These are phyloP conservation scores for Lentithecium fluviatile DNA, from an alignment of 495 filamentous ascomycete species.

Conservation along the genomic window DNA sequence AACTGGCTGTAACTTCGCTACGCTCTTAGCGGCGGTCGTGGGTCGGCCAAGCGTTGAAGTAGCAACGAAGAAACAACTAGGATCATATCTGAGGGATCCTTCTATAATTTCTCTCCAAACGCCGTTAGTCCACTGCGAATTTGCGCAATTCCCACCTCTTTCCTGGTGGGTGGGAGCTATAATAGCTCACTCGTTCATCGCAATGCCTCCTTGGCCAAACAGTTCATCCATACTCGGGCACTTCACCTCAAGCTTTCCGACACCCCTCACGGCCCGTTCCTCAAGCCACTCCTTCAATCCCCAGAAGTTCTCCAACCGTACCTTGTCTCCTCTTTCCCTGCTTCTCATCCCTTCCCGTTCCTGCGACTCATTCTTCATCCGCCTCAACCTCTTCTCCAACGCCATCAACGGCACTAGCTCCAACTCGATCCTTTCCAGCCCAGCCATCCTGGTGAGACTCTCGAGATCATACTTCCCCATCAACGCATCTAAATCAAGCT, in stretches of 20 bases:
- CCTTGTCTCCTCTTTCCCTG: too few species aligned
- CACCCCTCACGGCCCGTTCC: background rate
- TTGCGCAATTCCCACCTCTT: too few species aligned
- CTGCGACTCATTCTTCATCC: constrained; percentile 3
- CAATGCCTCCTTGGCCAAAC: too few species aligned
- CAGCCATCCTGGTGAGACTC: background rate
- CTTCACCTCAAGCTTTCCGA: background rate
- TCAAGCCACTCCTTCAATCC: constrained; percentile 13
- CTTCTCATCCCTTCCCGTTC: background rate
- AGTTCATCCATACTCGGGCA: background rate
- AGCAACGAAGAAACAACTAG: too few species aligned
- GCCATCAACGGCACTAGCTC: constrained; percentile 8
- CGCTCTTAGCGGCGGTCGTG: too few species aligned
- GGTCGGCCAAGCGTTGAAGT: too few species aligned
- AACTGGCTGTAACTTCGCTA: too few species aligned
- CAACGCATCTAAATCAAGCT: constrained; percentile 5
- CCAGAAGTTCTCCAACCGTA: constrained; percentile 8
- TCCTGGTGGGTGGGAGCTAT: too few species aligned
- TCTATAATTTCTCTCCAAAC: too few species aligned
- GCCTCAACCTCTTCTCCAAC: constrained; percentile 9
- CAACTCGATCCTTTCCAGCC: constrained; percentile 1
- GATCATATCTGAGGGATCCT: too few species aligned
- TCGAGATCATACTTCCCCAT: constrained; percentile 1
- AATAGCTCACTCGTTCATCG: too few species aligned
- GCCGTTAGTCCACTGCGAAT: too few species aligned